These are phyloP conservation scores for Cryphonectria naterciae DNA, from an alignment of 2,329 filamentous ascomycete genomes.

Conservation along the genomic window DNA sequence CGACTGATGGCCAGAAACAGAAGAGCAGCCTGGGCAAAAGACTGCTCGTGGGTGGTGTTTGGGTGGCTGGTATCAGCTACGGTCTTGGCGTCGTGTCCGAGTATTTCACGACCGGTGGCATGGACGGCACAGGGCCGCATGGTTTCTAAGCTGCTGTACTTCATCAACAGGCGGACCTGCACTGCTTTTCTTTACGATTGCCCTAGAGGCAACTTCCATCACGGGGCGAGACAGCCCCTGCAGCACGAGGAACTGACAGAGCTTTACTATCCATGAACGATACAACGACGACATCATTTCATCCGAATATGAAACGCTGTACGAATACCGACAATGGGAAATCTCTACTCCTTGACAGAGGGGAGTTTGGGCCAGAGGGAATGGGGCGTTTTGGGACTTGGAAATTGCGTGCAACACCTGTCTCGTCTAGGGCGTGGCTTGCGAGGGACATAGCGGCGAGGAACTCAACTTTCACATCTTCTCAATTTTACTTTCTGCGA, in stretches of 20 bases:
- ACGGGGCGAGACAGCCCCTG: neutral
- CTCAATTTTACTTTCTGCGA: too few relatives aligned
- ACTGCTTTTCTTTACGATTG: neutral
- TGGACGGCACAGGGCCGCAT: slow-evolving; percentile 45
- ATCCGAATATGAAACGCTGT: slow-evolving; percentile 18
- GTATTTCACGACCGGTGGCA: slow-evolving; percentile 55
- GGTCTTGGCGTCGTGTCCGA: slow-evolving; percentile 62
- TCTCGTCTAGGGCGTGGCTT: neutral
- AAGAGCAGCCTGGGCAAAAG: slow-evolving; percentile 51
- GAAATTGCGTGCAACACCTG: neutral
- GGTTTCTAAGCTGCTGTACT: slow-evolving; percentile 13
- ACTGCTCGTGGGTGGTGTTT: slow-evolving; percentile 56
- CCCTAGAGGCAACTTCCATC: neutral
- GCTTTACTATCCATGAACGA: neutral
- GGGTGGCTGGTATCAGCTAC: slow-evolving; percentile 60
- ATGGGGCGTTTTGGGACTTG: slow-evolving; percentile 9
- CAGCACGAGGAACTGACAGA: neutral
- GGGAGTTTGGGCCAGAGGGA: neutral
- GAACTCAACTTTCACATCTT: neutral
- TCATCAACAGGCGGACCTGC: neutral
- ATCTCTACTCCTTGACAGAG: slow-evolving; percentile 7
- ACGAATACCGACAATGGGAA: neutral
- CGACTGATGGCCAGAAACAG: slow-evolving; percentile 30
- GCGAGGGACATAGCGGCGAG: neutral
- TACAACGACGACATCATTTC: neutral